Base-by-base conservation (phyloP, 2,329 filamentous ascomycete genomes). In the Calycina marina region DNA sequence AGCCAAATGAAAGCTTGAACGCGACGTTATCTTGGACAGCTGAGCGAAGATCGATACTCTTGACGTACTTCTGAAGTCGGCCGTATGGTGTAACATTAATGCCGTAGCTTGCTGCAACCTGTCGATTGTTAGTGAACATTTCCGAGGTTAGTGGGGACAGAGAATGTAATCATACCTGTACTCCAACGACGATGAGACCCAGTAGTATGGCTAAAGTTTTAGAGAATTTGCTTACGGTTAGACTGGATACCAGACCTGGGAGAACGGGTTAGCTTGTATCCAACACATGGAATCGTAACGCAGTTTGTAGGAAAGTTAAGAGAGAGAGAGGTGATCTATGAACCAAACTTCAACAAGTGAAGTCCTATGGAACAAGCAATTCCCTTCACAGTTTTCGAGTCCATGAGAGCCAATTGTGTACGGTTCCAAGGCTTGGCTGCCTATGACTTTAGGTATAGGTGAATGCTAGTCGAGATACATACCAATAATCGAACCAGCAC, bases 151-250 rank as follows among this genome's bases (percentile, higher is more conserved):
- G 18, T 10, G 4, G 6, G 4, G n/a, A 14, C 4, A n/a, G 9
- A 10, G 12, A 13, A 8, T 9, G 14, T 6, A 14, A 6, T 20
- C 38, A 25, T 31, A 50, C 49, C 37, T 51, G 48, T 36, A 50
- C 35, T 25, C 69, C 61, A 10, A 80, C 59, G 14, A 81, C 66
- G 6, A 73, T 55, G 9, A 82, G 48, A 0, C 79, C 78, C 13
- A 79, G 57, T 13, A 86, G 52, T 11, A 85, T 47, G 1, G 77
- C 75, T 29, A 86, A 57, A 1, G 76, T 71, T 49, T 71, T 72
- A 6, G 77, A 83, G 52, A 86, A 83, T 11, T 77, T 59, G 37
- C 73, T 72, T 15, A 85, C 63, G 0, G 76, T 57, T 18, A 86
- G 31, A 3, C 49, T 47, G 5, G 45, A 39, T 36, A 46, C 45